Percentiles rank a stretch among this genome's conserved stretches.
phyloP scores from a whole-genome alignment of 169 alveolate genomes.

The Babesia bigemina region DNA sequence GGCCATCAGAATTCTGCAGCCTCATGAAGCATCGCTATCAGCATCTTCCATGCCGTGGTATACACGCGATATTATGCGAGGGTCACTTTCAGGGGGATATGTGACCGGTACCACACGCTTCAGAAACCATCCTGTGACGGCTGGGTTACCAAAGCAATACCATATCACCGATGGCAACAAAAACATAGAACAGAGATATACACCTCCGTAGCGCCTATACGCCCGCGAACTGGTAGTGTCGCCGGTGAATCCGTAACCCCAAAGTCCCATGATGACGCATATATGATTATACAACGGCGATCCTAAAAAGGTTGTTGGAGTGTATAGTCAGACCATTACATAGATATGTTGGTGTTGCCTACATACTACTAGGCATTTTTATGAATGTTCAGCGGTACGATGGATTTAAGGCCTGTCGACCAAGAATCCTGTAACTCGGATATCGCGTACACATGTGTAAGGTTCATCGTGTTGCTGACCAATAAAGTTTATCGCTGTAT shows the following conservation, averaged over 20 bases:
- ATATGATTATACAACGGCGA: background rate
- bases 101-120: conserved; percentile 56
- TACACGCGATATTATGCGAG: conserved; percentile 58
- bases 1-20: background rate
- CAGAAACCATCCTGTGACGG: conserved; percentile 60
- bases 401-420: too few species aligned
- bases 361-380: too few species aligned
- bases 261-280: conserved; percentile 55
- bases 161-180: conserved; percentile 59
- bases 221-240: conserved; percentile 42
- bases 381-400: too few species aligned
- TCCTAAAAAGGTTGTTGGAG: background rate
- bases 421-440: too few species aligned
- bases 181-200: conserved; percentile 62
- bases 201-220: conserved; percentile 36
- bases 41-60: conserved; percentile 33
- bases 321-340: background rate
- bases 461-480: too few species aligned
- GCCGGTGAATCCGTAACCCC: conserved; percentile 69
- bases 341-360: background rate
- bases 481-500: too few species aligned
- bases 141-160: conserved; percentile 63
- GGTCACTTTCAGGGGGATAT: conserved; percentile 69
- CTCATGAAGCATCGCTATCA: background rate
- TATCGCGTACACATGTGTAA: too few species aligned